Evolutionary conservation across 352 stramenopile species (phyloP), one percentile per base, ranked within the genome.

Genomic region (Pythium grandisporangium): DNA sequence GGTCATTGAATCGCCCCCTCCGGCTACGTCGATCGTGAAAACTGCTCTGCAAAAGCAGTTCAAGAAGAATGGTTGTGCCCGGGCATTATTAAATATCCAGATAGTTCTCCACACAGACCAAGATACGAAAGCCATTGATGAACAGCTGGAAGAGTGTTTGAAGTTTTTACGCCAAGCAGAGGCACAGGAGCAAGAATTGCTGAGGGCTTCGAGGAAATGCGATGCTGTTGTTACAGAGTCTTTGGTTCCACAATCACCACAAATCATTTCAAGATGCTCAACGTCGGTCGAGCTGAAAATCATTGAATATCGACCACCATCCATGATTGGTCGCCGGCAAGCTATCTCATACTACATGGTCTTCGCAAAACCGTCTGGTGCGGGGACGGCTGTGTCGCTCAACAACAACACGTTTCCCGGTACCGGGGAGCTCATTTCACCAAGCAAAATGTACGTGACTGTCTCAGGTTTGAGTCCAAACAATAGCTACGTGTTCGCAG

Each of bases 401-500:
- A 93, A 66, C 29, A 95, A 84, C 49, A 70, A 63, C 14, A 61
- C 67, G 10, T 68, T 75, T 0, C 48, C 73, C 13, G 82, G 82
- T 13, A 90, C 76, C 0, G 76, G 73, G 5, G 48, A 61, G 34
- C 66, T 69, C 0, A 39, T 92, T 5, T 67, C 68, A 23, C 35
- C 57, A 2, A 36, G 50, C 2, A 36, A 50, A 0, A 24, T 46
- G 4, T 27, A 47, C 21, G 52, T 67, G 5, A 81, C 65, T 1
- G 61, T 93, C 25, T 70, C 59, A 4, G 71, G 63, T 0, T 34
- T 95, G 4, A 17, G 61, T 0, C 53, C 77, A 1, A 91, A 91
- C 38, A 75, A 88, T 25, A 79, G 56, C 41, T 95, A 92, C 42
- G 75, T 92, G 12, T 95, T 95, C 35, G 82, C 82, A 8, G 62